Evolutionary conservation across 1,139 yeast genomes (phyloP), one percentile per base, ranked within the genome.

Genomic region (Chernovozyma aurita): DNA sequence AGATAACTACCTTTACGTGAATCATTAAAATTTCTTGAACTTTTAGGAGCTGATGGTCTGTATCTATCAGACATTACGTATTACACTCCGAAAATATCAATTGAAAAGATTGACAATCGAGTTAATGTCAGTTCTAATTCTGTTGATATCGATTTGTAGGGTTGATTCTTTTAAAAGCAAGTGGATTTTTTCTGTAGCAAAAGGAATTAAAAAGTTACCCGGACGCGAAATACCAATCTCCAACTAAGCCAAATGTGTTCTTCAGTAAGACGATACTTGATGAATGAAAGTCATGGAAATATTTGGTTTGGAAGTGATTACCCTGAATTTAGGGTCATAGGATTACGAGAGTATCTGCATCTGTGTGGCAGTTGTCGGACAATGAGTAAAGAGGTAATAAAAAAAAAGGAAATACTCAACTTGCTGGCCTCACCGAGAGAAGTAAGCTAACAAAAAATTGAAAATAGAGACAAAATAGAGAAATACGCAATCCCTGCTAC

Each of bases 21-120:
- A n/a, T 34, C 39, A 9, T 30, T 30, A n/a, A 15, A 26, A 12
- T 16, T 26, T 24, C 34, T 28, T 14, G 31, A 26, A 18, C 24
- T 24, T 26, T 21, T 33, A 13, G 55, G 49, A 8, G 53, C 54
- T 8, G 47, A 27, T 6, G 65, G 70, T 50, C 69, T 65, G 42
- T 63, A 63, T 42, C 65, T 58, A 38, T 68, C 73, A 26, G 74
- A 65, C 75, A 69, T 68, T 24, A 21, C 33, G 18, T n/a, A 21
- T 18, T 6, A 15, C 9, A 24, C 17, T 16, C 16, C 29, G 14
- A 27, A 17, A 13, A 17, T n/a, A 13, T 14, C 17, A 14, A 27
- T 12, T 27, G 22, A 20, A 9, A 20, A 20, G 9, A 20, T 9
- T 20, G 9, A 7, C 22, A 9, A 20, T 20, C 8, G 22, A 20